A percentile compares a stretch with the other conserved stretches of the same genome.
phyloP scores from a whole-genome alignment of 345 rosid species.

The Abelmoschus esculentus region DNA sequence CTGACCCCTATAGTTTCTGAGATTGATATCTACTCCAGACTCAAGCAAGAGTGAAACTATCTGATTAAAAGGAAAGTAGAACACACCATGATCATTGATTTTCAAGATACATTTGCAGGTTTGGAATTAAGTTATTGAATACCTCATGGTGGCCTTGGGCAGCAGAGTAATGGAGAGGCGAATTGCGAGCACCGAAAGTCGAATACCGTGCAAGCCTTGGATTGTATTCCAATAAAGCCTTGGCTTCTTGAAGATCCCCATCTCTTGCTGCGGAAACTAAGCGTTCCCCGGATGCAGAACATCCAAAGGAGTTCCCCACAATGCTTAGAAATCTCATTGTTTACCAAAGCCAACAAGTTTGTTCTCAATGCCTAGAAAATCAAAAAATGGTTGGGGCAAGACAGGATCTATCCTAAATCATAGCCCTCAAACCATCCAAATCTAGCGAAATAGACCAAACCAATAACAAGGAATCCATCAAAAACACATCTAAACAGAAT shows the following conservation, averaged over 20 bases:
- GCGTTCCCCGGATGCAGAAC: constrained; percentile 99
- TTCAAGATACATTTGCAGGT: background rate
- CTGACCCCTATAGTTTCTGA: constrained; percentile 98
- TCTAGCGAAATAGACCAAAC: background rate
- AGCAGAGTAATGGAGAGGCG: constrained; percentile 95
- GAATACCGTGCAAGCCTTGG: constrained; percentile 91
- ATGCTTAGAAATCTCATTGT: constrained; percentile 73
- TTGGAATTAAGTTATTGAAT: constrained; percentile 7
- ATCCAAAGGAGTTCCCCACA: constrained; percentile 91
- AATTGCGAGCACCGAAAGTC: constrained; percentile 90
- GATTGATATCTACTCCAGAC: constrained; percentile 96
- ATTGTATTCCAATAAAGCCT: constrained; percentile 82
- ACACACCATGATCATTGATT: constrained; percentile 10
- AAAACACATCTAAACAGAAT: constrained; percentile 14
- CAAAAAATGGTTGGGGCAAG: background rate
- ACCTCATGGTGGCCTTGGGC: constrained; percentile 99
- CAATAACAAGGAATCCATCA: constrained; percentile 16
- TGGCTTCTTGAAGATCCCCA: constrained; percentile 95
- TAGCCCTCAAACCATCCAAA: background rate
- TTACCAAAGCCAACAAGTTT: background rate
- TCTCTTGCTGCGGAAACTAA: constrained; percentile 97
- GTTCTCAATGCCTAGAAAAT: background rate
- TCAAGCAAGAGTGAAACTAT: constrained; percentile 87
- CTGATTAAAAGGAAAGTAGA: constrained; percentile 32
- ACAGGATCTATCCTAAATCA: background rate